Conservation (phyloP, 306 rosid genomes). For the Vigna nakashimae region DNA sequence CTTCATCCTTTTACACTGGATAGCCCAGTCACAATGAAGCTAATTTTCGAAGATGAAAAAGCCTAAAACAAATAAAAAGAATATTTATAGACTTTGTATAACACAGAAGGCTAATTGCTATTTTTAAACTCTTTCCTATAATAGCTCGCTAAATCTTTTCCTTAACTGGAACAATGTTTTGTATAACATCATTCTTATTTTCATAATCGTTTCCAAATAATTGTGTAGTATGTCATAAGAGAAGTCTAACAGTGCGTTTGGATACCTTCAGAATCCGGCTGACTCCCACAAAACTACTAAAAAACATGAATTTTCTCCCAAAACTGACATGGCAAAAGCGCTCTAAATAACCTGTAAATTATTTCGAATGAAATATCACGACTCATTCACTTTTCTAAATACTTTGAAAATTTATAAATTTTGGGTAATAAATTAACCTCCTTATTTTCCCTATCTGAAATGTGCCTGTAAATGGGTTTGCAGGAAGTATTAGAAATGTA, state of each 20-base stretch:
- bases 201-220: neutral
- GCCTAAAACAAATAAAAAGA: no score
- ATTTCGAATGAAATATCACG: neutral
- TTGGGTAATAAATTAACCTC: neutral
- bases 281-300: neutral
- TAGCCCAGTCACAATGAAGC: no score
- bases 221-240: neutral
- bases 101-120: no score
- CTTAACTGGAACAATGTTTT: no score
- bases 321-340: no score
- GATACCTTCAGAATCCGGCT: neutral
- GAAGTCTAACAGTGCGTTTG: neutral
- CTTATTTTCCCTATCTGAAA: neutral
- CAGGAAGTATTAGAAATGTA: slow-evolving; percentile 81
- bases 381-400: neutral
- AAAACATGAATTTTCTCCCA: neutral
- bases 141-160: no score
- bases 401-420: neutral
- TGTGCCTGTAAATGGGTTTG: slow-evolving; percentile 38
- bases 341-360: neutral
- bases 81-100: no score
- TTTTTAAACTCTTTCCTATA: no score
- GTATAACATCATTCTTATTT: neutral
- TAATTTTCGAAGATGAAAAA: no score
- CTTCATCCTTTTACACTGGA: no score